These are phyloP conservation scores for Thamnidium elegans DNA, from an alignment of 192 early-diverging fungal genomes.

Conservation along the genomic window DNA sequence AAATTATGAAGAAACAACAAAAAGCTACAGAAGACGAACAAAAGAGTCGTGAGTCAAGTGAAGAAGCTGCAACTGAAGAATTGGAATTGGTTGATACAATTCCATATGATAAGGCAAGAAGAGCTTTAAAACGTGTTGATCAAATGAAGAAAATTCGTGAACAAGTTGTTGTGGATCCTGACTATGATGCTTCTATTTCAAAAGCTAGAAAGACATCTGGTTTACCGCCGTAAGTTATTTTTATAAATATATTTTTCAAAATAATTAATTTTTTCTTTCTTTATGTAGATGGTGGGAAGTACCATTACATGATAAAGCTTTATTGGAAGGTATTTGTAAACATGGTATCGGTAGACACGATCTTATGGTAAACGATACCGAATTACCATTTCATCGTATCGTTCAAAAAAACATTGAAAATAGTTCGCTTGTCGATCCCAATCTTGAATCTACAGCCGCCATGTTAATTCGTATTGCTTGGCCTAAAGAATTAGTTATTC, in stretches of 20 bases:
- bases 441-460: conserved; percentile 14
- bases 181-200: conserved; percentile 44
- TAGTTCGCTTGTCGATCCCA: conserved; percentile 17
- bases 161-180: conserved; percentile 56
- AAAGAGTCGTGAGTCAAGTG: conserved; percentile 36
- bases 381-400: conserved; percentile 48
- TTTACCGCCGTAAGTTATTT: conserved; percentile 39
- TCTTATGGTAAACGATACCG: conserved; percentile 58
- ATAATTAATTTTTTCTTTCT: neutral
- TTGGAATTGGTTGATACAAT: conserved; percentile 50
- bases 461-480: conserved; percentile 48
- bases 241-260: neutral
- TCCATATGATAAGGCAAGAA: conserved; percentile 67
- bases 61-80: conserved; percentile 33
- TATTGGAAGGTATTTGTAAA: conserved; percentile 66
- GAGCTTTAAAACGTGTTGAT: conserved; percentile 64
- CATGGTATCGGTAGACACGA: conserved; percentile 70
- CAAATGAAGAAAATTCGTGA: conserved; percentile 68
- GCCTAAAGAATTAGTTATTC: conserved; percentile 53
- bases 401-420: conserved; percentile 32
- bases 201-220: conserved; percentile 50
- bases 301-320: conserved; percentile 61
- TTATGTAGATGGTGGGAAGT: conserved; percentile 69
- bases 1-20: conserved; percentile 46
- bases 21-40: neutral